Percentiles rank a stretch among this genome's conserved stretches.
Conservation (phyloP, 1,284 basidiomycete species). For the Pholiota adiposa region DNA sequence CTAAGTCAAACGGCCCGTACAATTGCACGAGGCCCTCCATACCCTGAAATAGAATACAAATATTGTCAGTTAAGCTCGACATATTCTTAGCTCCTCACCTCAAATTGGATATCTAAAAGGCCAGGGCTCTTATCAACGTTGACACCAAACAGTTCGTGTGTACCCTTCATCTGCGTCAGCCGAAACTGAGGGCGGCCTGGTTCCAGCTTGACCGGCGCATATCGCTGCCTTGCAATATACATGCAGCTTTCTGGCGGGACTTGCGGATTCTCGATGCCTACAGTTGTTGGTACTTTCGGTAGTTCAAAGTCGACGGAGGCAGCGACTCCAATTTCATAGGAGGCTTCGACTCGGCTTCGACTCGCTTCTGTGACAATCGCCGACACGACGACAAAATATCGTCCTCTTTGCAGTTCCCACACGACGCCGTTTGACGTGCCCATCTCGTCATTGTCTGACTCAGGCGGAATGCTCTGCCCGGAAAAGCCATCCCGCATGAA, state of each 20-base stretch:
- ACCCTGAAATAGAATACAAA: neutral
- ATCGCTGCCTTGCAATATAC: constrained; percentile 12
- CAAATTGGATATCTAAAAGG: constrained; percentile 8
- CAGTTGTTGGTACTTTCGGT: constrained; percentile 3
- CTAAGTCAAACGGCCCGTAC: constrained; percentile 14
- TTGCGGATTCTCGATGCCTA: constrained; percentile 12
- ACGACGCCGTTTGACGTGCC: constrained; percentile 5
- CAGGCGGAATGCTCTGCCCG: neutral
- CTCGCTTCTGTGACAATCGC: constrained; percentile 1
- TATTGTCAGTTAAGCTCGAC: neutral
- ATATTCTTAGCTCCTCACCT: neutral
- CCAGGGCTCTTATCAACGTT: constrained; percentile 4
- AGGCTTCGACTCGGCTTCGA: neutral
- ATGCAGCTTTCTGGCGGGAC: constrained; percentile 15
- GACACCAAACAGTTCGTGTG: constrained; percentile 13
- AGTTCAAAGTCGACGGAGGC: constrained; percentile 13
- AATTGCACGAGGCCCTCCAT: constrained; percentile 16
- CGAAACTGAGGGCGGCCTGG: constrained; percentile 10
- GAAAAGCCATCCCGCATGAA: constrained; percentile 11
- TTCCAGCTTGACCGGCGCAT: constrained; percentile 15
- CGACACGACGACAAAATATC: constrained; percentile 14
- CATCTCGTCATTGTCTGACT: constrained; percentile 7
- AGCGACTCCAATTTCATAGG: constrained; percentile 16
- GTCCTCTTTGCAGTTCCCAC: constrained; percentile 12
- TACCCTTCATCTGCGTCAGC: constrained; percentile 13